Evolutionary conservation across 805 yeast genomes (phyloP).

Genomic region (Sugiyamaella marilandica): DNA sequence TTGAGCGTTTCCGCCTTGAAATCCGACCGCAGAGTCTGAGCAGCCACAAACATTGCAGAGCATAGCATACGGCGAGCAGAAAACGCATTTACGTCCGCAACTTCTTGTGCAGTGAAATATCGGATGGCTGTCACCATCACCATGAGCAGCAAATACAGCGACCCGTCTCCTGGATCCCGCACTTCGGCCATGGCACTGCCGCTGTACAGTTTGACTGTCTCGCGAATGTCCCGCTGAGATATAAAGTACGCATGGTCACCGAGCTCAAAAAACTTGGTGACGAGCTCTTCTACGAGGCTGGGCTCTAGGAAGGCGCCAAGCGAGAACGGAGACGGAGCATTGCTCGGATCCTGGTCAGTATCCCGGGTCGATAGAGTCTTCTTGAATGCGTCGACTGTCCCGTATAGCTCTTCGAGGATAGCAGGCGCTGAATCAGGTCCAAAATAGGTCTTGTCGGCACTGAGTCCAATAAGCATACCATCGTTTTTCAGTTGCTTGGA

Average conservation of each 20-base stretch:
- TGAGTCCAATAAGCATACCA: not conserved
- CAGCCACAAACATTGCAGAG: not conserved
- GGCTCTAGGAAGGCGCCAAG: not conserved
- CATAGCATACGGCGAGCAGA: not conserved
- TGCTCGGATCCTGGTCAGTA: not conserved
- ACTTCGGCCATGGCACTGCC: not conserved
- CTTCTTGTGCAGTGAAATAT: not conserved
- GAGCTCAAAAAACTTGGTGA: not conserved
- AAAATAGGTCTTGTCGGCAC: not conserved
- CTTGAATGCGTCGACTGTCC: constrained; percentile 76
- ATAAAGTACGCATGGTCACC: not conserved
- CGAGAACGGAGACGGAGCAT: not conserved
- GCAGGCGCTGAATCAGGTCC: constrained; percentile 54
- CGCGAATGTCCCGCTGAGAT: not conserved
- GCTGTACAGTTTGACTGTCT: not conserved
- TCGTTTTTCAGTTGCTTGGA: not conserved
- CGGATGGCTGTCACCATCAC: not conserved
- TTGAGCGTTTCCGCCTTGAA: not conserved
- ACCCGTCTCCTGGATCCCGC: not conserved
- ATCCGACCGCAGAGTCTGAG: not conserved
- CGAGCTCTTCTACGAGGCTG: not conserved
- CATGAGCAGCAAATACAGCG: not conserved
- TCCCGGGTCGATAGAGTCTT: constrained; percentile 44
- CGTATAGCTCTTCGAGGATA: constrained; percentile 79
- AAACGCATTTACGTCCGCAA: not conserved